Base-by-base conservation (phyloP, 2,329 filamentous ascomycete genomes). In the Sphaerostilbella broomeana region DNA sequence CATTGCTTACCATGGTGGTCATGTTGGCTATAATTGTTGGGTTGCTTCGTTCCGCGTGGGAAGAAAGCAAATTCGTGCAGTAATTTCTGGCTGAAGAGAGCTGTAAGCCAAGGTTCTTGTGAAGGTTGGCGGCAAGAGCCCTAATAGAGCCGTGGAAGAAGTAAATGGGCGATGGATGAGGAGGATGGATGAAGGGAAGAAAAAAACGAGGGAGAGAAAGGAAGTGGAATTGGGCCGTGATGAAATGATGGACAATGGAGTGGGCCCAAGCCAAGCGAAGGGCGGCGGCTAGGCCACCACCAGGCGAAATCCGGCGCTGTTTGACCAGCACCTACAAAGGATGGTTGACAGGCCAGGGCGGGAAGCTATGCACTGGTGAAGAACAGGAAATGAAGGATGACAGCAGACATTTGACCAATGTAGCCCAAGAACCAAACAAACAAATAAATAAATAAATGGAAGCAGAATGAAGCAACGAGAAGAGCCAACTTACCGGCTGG, bases 1-100 rank as follows among this genome's bases (percentile, higher is more conserved):
- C 21, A 10, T 22, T 17, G 51, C 68, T 46, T 67, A 72, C 69
- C 69, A 72, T 72, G 44, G 69, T 73, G 46, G 69, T 72, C 69
- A 72, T 73, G 26, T 54, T 65, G 52, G 47, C 49, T 38, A 47
- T 45, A 35, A 27, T 45, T 42, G 29, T 22, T 33, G 33, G 25
- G 24, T 27, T 47, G 42, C 47, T 50, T 46, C 49, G 44, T 53
- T 50, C 47, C 48, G 36, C 41, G 29, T 11, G 32, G 45, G 47
- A 51, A 45, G 40, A 35, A 50, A 51, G 39, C 47, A 41, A 31
- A 20, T 12, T 43, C 24, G 35, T 40, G 21, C 20, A 15, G 29
- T 31, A 42, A 35, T 31, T 35, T 10, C 18, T 17, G 21, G 16
- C 11, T 29, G 22, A 28, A 24, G 25, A 35, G 24, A 35, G 5